Conservation (phyloP, 1,284 basidiomycete genomes). For the Ustilago hordei region DNA sequence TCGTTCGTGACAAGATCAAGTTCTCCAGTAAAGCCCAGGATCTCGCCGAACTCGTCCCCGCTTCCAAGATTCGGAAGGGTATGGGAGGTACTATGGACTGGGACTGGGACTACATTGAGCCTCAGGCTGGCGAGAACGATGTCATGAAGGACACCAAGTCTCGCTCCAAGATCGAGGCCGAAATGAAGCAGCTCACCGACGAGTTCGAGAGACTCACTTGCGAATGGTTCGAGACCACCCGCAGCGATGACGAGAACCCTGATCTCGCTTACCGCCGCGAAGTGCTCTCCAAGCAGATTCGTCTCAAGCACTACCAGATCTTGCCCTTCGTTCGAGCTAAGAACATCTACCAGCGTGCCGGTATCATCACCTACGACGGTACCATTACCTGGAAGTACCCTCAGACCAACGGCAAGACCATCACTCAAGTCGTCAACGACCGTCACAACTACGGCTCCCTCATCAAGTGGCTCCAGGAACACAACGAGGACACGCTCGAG, state of each 20-base stretch:
- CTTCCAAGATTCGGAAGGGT: conserved; percentile 63
- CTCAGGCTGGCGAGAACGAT: conserved; percentile 65
- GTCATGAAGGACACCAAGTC: conserved; percentile 65
- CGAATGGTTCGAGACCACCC: conserved; percentile 60
- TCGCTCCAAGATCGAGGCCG: conserved; percentile 56
- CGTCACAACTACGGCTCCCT: conserved; percentile 64
- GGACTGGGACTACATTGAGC: conserved; percentile 69
- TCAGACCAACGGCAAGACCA: conserved; percentile 56
- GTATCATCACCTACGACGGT: conserved; percentile 62
- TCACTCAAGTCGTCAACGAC: conserved; percentile 59
- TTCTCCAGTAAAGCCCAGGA: conserved; percentile 66
- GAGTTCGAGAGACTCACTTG: conserved; percentile 61
- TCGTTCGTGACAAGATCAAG: conserved; percentile 69
- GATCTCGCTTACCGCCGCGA: conserved; percentile 60
- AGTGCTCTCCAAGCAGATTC: conserved; percentile 65
- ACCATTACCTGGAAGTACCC: conserved; percentile 66
- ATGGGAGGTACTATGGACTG: conserved; percentile 69
- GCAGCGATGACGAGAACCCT: conserved; percentile 44
- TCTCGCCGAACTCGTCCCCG: conserved; percentile 61
- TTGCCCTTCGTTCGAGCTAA: conserved; percentile 61
- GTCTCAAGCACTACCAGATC: conserved; percentile 67
- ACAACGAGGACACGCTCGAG: conserved; percentile 67
- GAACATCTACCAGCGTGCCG: conserved; percentile 66
- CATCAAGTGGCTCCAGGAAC: conserved; percentile 65
- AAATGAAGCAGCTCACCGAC: conserved; percentile 59